These are phyloP conservation scores for Periconia digitata DNA, from an alignment of 2,329 filamentous ascomycete genomes.

Conservation along the genomic window DNA sequence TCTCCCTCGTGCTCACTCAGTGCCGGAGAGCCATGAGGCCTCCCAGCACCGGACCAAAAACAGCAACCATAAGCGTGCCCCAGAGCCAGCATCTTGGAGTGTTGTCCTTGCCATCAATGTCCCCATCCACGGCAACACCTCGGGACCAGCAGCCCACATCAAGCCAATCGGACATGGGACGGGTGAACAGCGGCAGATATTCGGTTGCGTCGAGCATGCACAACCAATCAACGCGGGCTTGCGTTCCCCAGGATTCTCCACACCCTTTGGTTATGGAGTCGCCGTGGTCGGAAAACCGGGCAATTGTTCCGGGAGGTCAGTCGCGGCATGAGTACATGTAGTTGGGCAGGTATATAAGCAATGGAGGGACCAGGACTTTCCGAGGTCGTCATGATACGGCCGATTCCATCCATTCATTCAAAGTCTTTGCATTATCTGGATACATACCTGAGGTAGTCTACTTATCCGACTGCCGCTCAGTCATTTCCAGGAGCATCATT, in stretches of 20 bases:
- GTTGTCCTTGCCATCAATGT: neutral
- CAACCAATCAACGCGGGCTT: neutral
- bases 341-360: neutral
- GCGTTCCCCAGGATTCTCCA: neutral
- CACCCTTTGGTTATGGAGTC: neutral
- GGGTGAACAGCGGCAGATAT: neutral
- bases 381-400: too few relatives aligned
- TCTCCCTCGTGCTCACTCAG: too few relatives aligned
- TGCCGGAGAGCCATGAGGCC: neutral
- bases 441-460: too few relatives aligned
- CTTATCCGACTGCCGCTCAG: too few relatives aligned
- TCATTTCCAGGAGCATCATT: neutral
- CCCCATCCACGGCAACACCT: conserved; percentile 6
- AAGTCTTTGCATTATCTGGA: too few relatives aligned
- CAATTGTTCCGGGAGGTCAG: neutral
- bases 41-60: neutral
- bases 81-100: neutral
- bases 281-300: neutral
- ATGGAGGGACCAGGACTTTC: too few relatives aligned
- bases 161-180: neutral
- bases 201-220: neutral
- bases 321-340: neutral
- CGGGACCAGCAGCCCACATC: neutral
- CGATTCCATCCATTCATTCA: too few relatives aligned
- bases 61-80: neutral